A percentile compares a stretch with the other conserved stretches of the same genome.
These are phyloP conservation scores for Arabidopsis thaliana DNA, from an alignment of 345 rosid species.

Conservation along the genomic window DNA sequence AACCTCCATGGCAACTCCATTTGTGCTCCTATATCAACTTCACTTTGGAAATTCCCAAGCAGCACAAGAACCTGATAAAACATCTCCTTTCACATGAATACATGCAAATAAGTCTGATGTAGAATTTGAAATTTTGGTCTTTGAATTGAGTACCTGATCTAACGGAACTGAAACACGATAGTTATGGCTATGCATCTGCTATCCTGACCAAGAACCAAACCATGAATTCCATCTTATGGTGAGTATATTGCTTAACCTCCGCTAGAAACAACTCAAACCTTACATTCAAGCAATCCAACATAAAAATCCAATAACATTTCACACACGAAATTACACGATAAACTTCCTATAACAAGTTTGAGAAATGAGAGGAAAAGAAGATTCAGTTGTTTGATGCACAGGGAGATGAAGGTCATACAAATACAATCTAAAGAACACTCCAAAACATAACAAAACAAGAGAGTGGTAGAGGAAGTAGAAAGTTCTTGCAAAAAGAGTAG, in stretches of 20 bases:
- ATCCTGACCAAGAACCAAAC: not conserved
- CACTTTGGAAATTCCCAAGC: not conserved
- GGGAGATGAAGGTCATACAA: not conserved
- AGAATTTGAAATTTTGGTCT: not conserved
- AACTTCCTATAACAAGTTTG: too few relatives aligned
- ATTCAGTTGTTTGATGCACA: not conserved
- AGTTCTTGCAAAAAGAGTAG: not conserved
- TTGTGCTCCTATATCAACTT: not conserved
- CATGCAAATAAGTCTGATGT: not conserved
- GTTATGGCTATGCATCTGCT: not conserved
- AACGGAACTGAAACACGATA: not conserved
- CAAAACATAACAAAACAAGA: not conserved
- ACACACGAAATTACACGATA: too few relatives aligned
- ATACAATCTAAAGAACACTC: not conserved
- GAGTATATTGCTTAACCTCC: not conserved
- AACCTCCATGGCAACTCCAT: conserved; percentile 2
- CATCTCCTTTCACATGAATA: not conserved
- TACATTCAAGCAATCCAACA: too few relatives aligned
- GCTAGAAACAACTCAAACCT: not conserved
- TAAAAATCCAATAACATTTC: too few relatives aligned
- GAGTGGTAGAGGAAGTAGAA: not conserved
- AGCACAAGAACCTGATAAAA: not conserved
- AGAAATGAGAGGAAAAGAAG: too few relatives aligned
- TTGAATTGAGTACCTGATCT: not conserved
- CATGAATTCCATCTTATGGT: not conserved